phyloP scores from a whole-genome alignment of 2,329 filamentous ascomycete genomes.

The Dryadomyces sulphureus region DNA sequence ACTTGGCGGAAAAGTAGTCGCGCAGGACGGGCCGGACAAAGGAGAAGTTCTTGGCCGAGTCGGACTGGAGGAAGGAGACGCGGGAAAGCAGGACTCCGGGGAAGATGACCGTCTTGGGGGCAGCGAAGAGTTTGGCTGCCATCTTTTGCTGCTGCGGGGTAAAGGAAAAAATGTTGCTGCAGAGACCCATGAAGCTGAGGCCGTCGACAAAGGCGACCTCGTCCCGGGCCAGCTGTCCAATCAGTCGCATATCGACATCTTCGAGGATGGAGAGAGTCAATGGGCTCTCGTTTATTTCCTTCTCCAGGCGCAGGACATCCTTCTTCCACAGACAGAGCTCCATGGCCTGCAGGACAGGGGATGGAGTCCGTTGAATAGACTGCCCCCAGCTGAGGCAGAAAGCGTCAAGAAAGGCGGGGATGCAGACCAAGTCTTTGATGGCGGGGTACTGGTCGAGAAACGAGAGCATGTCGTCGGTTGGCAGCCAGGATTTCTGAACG shows the following conservation, averaged over 20 bases:
- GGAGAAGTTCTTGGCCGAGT: not conserved
- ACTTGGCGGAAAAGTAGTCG: not conserved
- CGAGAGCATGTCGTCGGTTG: slow-evolving; percentile 13
- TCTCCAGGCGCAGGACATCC: not conserved
- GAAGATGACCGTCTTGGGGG: not conserved
- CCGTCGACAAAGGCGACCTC: not conserved
- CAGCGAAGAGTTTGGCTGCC: not conserved
- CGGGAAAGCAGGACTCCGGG: not conserved
- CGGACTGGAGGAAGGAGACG: not conserved
- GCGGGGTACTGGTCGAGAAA: slow-evolving; percentile 20
- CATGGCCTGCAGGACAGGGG: not conserved
- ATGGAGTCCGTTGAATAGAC: not conserved
- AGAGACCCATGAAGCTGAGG: not conserved
- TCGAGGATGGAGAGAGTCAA: not conserved
- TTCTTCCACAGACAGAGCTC: not conserved
- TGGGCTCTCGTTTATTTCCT: no score
- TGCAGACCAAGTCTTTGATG: slow-evolving; percentile 22
- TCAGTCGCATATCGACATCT: no score
- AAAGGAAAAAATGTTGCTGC: not conserved
- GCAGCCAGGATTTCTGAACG: slow-evolving; percentile 7
- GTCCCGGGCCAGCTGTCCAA: not conserved
- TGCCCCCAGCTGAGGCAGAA: slow-evolving; percentile 22
- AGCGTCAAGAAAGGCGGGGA: slow-evolving; percentile 29
- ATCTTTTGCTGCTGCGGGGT: not conserved
- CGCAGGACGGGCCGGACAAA: not conserved